A percentile compares a stretch with the other conserved stretches of the same genome.
These are phyloP conservation scores for Dissoconium aciculare DNA, from an alignment of 2,329 filamentous ascomycete species.

Conservation along the genomic window DNA sequence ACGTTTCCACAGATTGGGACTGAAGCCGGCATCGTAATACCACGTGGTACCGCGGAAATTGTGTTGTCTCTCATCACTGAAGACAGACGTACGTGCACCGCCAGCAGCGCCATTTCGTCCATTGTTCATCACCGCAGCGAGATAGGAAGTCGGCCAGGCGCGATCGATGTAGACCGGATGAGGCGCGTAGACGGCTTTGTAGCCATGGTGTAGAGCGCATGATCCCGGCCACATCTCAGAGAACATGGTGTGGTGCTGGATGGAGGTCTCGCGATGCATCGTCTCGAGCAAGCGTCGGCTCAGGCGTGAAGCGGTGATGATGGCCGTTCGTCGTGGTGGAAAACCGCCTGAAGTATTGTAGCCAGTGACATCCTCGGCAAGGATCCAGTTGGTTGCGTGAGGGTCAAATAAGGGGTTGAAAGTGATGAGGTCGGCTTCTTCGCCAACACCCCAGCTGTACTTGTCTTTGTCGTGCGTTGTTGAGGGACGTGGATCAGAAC, in stretches of 20 bases:
- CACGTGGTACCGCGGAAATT: conserved; percentile 39
- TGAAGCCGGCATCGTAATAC: conserved; percentile 40
- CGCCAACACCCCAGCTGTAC: conserved; percentile 51
- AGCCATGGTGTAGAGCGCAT: conserved; percentile 57
- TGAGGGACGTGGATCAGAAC: conserved; percentile 40
- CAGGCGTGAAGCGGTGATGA: conserved; percentile 56
- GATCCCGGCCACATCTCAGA: conserved; percentile 65
- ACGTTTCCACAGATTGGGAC: conserved; percentile 40
- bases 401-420: conserved; percentile 65
- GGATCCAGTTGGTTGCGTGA: conserved; percentile 56
- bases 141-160: conserved; percentile 39
- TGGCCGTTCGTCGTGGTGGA: conserved; percentile 54
- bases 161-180: conserved; percentile 44
- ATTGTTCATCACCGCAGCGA: conserved; percentile 42
- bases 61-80: conserved; percentile 37
- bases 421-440: conserved; percentile 61
- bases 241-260: conserved; percentile 56
- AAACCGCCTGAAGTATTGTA: conserved; percentile 42
- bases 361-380: conserved; percentile 54
- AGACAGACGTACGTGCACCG: conserved; percentile 34
- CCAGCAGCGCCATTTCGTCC: conserved; percentile 38
- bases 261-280: conserved; percentile 63
- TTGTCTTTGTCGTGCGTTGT: conserved; percentile 40
- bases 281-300: conserved; percentile 50
- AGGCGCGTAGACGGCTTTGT: conserved; percentile 57